These are phyloP conservation scores for Waltergamsia citrina DNA, from an alignment of 2,329 filamentous ascomycete species.

Conservation along the genomic window DNA sequence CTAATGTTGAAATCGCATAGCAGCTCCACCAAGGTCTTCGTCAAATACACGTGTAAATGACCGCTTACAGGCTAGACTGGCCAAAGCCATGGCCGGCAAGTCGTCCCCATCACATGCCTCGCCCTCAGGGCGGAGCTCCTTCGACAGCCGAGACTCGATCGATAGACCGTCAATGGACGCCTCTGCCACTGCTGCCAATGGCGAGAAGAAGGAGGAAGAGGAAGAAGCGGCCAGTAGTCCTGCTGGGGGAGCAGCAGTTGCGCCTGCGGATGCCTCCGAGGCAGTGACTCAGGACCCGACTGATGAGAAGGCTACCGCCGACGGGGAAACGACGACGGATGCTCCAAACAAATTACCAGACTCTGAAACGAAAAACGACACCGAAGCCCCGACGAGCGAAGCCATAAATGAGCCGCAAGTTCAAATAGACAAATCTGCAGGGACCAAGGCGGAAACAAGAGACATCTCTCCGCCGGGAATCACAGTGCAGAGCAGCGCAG, in stretches of 20 bases:
- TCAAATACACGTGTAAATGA: slow-evolving; percentile 60
- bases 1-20: slow-evolving; percentile 3
- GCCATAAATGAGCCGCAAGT: neutral
- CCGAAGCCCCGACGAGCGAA: neutral
- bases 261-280: neutral
- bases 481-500: neutral
- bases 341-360: no score
- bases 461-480: neutral
- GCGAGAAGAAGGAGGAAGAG: slow-evolving; percentile 3
- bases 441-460: neutral
- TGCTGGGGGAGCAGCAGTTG: neutral
- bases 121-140: slow-evolving; percentile 21
- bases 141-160: slow-evolving; percentile 11
- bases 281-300: no score
- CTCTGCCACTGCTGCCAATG: slow-evolving; percentile 12
- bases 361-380: slow-evolving; percentile 3
- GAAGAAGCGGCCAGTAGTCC: neutral
- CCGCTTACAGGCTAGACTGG: slow-evolving; percentile 79
- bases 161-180: slow-evolving; percentile 12
- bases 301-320: slow-evolving; percentile 1
- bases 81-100: slow-evolving; percentile 75
- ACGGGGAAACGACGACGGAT: neutral
- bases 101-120: slow-evolving; percentile 19
- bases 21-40: slow-evolving; percentile 50
- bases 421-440: no score